A percentile compares a stretch with the other conserved stretches of the same genome.
phyloP scores from a whole-genome alignment of 1,139 yeast species.

The Groenewaldozyma auringiensis region DNA sequence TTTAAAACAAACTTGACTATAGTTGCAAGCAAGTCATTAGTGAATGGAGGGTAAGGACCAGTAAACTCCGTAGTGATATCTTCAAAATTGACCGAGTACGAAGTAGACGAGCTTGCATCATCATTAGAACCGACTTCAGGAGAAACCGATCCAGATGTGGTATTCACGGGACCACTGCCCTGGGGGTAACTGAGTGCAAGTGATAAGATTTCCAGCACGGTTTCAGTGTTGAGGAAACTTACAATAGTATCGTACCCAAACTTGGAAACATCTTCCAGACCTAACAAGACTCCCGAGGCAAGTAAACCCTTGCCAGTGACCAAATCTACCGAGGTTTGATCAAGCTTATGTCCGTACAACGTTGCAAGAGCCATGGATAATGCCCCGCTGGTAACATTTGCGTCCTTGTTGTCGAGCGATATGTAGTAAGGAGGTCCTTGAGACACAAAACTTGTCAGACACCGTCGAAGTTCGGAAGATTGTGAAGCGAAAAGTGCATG shows the following conservation, averaged over 20 bases:
- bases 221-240: conserved; percentile 17
- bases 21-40: conserved; percentile 20
- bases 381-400: conserved; percentile 38
- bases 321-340: conserved; percentile 19
- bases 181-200: conserved; percentile 19
- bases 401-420: conserved; percentile 46
- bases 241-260: conserved; percentile 23
- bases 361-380: conserved; percentile 30
- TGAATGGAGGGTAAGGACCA: conserved; percentile 33
- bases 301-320: conserved; percentile 26
- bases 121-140: not conserved
- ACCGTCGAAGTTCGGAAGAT: conserved; percentile 28
- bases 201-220: conserved; percentile 19
- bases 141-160: not conserved
- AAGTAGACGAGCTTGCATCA: not conserved
- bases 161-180: not conserved
- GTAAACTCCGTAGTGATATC: conserved; percentile 18
- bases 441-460: conserved; percentile 19
- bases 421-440: conserved; percentile 43
- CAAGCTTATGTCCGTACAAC: conserved; percentile 29
- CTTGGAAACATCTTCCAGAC: conserved; percentile 24
- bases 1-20: conserved; percentile 22
- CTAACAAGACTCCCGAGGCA: conserved; percentile 28
- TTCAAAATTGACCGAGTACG: conserved; percentile 9
- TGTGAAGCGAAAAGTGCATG: conserved; percentile 31